Conservation (phyloP, 345 rosid species). For the Cochlearia excelsa region DNA sequence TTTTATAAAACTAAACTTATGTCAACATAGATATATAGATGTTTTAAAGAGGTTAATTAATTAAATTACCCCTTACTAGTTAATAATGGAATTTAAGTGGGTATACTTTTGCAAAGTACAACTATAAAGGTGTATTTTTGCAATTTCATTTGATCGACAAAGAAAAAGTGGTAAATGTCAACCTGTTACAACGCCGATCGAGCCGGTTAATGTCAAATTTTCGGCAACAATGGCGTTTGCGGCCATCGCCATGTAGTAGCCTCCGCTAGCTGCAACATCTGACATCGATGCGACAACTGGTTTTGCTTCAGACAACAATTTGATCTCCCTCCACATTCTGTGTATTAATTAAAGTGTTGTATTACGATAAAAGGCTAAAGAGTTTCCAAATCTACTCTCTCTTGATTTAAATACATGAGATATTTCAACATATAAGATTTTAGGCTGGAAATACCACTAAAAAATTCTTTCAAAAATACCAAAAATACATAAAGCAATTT, state of each 20-base stretch:
- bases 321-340: conserved; percentile 98
- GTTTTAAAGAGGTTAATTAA: too few species aligned
- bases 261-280: conserved; percentile 97
- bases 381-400: not conserved
- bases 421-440: not conserved
- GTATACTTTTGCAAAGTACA: too few species aligned
- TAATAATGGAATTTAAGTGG: too few species aligned
- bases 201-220: conserved; percentile 80
- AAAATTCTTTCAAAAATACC: too few species aligned
- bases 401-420: conserved; percentile 4
- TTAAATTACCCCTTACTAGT: too few species aligned
- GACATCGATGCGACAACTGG: conserved; percentile 93
- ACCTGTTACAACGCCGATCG: conserved; percentile 96
- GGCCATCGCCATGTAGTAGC: conserved; percentile 98
- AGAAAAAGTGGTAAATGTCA: conserved; percentile 13
- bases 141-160: too few species aligned
- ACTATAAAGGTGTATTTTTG: too few species aligned
- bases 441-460: too few species aligned
- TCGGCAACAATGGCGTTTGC: conserved; percentile 72
- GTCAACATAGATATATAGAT: too few species aligned
- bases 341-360: conserved; percentile 17
- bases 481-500: too few species aligned
- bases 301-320: conserved; percentile 70
- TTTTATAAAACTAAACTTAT: too few species aligned
- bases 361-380: conserved; percentile 18